phyloP scores from a whole-genome alignment of 768 basidiomycete genomes.

The Cubamyces sp. region DNA sequence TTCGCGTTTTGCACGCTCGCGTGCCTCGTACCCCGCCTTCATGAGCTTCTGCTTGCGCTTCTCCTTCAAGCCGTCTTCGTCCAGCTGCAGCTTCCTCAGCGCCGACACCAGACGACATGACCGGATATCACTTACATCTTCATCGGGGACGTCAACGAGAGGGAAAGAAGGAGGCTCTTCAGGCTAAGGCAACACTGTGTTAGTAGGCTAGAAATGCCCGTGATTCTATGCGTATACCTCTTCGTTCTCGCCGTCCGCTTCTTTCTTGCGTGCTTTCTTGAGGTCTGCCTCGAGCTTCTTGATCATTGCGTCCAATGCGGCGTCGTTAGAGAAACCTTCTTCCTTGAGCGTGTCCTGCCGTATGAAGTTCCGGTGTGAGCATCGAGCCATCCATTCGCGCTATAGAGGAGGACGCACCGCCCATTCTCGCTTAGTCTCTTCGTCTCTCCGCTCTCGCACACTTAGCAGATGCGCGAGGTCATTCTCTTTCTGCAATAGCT shows the following conservation, averaged over 20 bases:
- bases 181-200: constrained; percentile 34
- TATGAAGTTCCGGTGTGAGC: background rate
- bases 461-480: constrained; percentile 68
- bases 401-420: constrained; percentile 44
- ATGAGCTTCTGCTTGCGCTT: constrained; percentile 91
- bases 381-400: background rate
- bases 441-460: constrained; percentile 63
- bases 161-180: constrained; percentile 87
- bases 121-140: constrained; percentile 59
- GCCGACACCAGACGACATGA: background rate
- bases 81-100: constrained; percentile 51
- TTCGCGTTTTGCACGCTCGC: constrained; percentile 80
- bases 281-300: constrained; percentile 85
- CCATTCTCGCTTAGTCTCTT: constrained; percentile 78
- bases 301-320: constrained; percentile 76
- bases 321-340: constrained; percentile 80
- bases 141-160: constrained; percentile 89
- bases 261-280: constrained; percentile 80
- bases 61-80: constrained; percentile 91
- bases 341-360: constrained; percentile 58
- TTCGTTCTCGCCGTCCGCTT: constrained; percentile 67
- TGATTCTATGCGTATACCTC: constrained; percentile 39
- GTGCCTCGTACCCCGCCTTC: constrained; percentile 93
- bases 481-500: constrained; percentile 78
- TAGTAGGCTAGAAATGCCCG: no score